phyloP scores from a whole-genome alignment of 108 stramenopile species.

The Bacterosira constricta region DNA sequence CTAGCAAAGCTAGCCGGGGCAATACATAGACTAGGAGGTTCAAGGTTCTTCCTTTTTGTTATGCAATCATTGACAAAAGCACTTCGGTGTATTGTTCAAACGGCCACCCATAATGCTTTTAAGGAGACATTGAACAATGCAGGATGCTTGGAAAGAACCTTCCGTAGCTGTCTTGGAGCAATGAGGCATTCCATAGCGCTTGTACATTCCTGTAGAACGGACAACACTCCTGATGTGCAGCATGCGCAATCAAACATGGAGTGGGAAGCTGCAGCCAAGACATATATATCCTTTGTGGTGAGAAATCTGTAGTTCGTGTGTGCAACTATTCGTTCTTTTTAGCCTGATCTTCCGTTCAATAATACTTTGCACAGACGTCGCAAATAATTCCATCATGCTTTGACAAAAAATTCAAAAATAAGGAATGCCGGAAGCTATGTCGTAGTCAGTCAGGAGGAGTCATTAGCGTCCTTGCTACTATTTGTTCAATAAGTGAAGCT shows the following conservation, averaged over 20 bases:
- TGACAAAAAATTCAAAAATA: not conserved
- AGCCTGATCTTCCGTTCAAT: too few species aligned
- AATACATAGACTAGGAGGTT: constrained; percentile 12
- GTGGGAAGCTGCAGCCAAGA: not conserved
- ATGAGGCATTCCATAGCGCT: constrained; percentile 16
- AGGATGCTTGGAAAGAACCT: constrained; percentile 13
- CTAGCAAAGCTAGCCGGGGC: constrained; percentile 1
- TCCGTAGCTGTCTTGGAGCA: constrained; percentile 32
- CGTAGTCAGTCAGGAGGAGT: constrained; percentile 23
- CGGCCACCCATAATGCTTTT: constrained; percentile 2
- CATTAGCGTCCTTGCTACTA: constrained; percentile 28
- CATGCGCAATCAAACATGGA: not conserved
- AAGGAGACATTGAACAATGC: not conserved
- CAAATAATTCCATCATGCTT: constrained; percentile 2
- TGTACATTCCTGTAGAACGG: constrained; percentile 1
- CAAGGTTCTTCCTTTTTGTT: constrained; percentile 14
- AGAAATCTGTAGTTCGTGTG: too few species aligned
- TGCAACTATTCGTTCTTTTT: too few species aligned
- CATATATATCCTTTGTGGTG: constrained; percentile 5
- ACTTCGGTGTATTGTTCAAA: constrained; percentile 15
- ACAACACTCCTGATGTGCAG: not conserved
- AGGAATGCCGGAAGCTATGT: constrained; percentile 16
- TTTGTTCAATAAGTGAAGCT: constrained; percentile 10
- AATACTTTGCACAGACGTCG: constrained; percentile 10
- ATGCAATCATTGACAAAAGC: constrained; percentile 34